Base-by-base conservation (phyloP, 2,329 filamentous ascomycete species). In the Tolypocladium guangdongense region DNA sequence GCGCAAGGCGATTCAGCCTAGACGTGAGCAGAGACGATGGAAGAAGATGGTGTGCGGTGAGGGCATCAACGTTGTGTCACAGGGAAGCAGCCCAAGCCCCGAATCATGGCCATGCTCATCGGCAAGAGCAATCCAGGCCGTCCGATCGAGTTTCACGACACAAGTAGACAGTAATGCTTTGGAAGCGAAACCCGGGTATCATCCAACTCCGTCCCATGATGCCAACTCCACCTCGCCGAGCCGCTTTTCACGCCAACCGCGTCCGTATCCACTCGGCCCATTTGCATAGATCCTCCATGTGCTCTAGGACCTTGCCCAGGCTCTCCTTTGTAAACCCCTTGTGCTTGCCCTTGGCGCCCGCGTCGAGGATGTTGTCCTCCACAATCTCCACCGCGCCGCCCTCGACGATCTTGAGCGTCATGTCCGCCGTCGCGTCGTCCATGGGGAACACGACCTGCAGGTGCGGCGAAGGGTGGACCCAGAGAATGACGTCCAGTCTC, bases 361-460 rank as follows among this genome's bases (percentile, higher is more conserved):
- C 58, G 3, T 56, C 53, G 18, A 71, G 58, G 18, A 73, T 63
- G 57, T 86, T 84, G 59, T 86, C 80, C 27, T 79, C 75, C 3
- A 75, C 67, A 37, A 88, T 71, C 20, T 78, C 71, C 4, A 87
- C 74, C 16, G 78, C 71, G 5, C 78, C 84, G 53, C 84, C 82
- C 37, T 77, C 71, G 22, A 78, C 72, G 20, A 88, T 77, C 59
- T 82, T 80, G 14, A 87, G 60, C 30, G 74, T 75, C 27, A 87
- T 68, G 55, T 77, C 77, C 6, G 76, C 78, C 2, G 75, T 78
- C 36, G 63, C 66, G 18, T 66, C 57, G 37, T 66, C 66, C 59
- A 81, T 78, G 1, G 79, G 78, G 57, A 83, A 83, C 10, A 77
- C 72, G 7, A 82, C 68, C 52, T 77, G 72, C 18, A 83, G 65